Base-by-base conservation (phyloP, 1,284 basidiomycete species). In the Calocybe gambosa region DNA sequence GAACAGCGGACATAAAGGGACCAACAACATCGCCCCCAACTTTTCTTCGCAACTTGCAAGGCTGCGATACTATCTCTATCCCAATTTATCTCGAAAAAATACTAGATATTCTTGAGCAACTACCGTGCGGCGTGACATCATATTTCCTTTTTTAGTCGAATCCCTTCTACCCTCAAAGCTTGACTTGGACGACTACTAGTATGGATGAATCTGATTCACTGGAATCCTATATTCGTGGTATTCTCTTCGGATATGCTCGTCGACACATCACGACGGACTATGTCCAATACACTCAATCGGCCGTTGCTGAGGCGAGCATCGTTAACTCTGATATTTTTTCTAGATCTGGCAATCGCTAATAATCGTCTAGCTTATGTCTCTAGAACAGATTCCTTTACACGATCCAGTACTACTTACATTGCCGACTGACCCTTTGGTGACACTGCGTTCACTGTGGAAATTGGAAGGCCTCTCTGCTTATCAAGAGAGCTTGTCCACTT, bases 191-290 rank as follows among this genome's bases (percentile, higher is more conserved):
- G n/a, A 34, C 13, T 3, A n/a, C n/a, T n/a, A n/a, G n/a, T n/a
- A 50, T 52, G 51, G 49, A 40, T 31, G 36, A 43, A 7, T 3
- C 12, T 13, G 39, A 26, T 18, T 39, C 48, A 18, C 43, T 56
- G 4, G 50, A 71, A 69, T 21, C 58, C 52, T 42, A 82, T 55
- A 74, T 85, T 46, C 74, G 69, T 26, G 61, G 70, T 28, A 58
- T 81, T 13, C 66, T 85, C 18, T 62, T 75, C 15, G 65, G 73
- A 35, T 85, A 85, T 54, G 71, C 66, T 5, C 64, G 67, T 19
- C 60, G 59, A n/a, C 75, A 85, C 59, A 62, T 82, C 28, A 75
- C 79, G 0, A 72, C 63, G 42, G 68, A 82, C 55, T 73, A 83
- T 57, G 61, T 77, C 31, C 59, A 67, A n/a, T 78, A 73, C 55